Base-by-base conservation (phyloP, 1,139 yeast species). In the Hyphopichia burtonii region DNA sequence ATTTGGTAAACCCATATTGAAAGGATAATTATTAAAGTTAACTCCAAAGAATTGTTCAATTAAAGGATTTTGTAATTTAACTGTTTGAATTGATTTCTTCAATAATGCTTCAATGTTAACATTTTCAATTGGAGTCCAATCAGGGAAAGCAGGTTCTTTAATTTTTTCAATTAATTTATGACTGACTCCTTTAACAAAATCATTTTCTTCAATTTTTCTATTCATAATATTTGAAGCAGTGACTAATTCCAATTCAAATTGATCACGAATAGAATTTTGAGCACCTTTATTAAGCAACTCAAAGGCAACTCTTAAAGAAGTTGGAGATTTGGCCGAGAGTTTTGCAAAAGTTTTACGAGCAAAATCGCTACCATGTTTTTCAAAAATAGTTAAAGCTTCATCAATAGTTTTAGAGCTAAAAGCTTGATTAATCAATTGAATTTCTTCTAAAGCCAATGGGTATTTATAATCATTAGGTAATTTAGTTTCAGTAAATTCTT, bases 191-290 rank as follows among this genome's bases (percentile, higher is more conserved):
- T 82, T 85, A 42, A 77, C 83, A 58, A 87, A 87, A 54, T 80
- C 85, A 58, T 75, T 75, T 49, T 68, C 59, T 52, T 80, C 86
- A 12, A 79, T 74, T 41, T 75, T 71, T 35, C 70, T 62, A 44
- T 60, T 54, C 83, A 87, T 80, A 64, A 90, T 76, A 59, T 87
- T 83, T 44, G 88, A 80, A 32, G 97, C 96, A 25, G 93, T 68
- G 44, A 76, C 72, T 65, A 88, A 73, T 63, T 93, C 99, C 52
- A 80, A 78, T 53, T 78, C 80, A 47, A 93, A 68, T 40, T 93
- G 88, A 39, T 79, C 68, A 46, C 77, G 75, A 53, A 90, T 80
- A 45, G 85, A 74, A 48, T 81, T 73, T 37, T 68, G 58, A 23
- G 74, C 65, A 42, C 91, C 90, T 45, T 77, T 74, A 53, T 83